Conservation (phyloP, 148 eudicot species). For the Rhododendron griersonianum region DNA sequence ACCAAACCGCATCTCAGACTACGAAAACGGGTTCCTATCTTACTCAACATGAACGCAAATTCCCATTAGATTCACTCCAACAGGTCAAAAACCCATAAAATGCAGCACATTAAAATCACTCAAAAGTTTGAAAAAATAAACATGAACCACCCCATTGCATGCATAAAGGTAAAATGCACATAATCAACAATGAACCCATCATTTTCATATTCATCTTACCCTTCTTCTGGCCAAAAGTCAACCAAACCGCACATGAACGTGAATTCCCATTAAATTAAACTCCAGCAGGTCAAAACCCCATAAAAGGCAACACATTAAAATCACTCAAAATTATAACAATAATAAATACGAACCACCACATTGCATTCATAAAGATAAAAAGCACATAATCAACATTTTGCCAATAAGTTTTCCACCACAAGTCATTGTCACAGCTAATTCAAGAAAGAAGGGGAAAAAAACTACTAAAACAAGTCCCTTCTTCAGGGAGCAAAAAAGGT, state of each 20-base stretch:
- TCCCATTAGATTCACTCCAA: neutral
- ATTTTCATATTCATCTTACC: conserved; percentile 83
- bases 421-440: too few relatives aligned
- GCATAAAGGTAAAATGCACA: neutral
- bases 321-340: neutral
- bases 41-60: too few relatives aligned
- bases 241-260: neutral
- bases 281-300: neutral
- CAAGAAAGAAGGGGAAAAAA: too few relatives aligned
- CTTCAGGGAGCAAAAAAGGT: neutral
- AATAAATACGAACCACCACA: neutral
- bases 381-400: neutral
- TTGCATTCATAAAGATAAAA: neutral
- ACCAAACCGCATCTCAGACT: neutral
- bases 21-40: neutral
- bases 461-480: neutral
- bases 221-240: conserved; percentile 52
- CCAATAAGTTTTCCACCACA: neutral
- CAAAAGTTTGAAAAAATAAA: neutral
- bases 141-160: neutral
- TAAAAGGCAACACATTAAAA: neutral
- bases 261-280: neutral
- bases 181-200: conserved; percentile 95
- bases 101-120: neutral
- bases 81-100: neutral